A percentile compares a stretch with the other conserved stretches of the same genome.
phyloP scores from a whole-genome alignment of 441 rosid species.

The Rhodomyrtus psidioides region DNA sequence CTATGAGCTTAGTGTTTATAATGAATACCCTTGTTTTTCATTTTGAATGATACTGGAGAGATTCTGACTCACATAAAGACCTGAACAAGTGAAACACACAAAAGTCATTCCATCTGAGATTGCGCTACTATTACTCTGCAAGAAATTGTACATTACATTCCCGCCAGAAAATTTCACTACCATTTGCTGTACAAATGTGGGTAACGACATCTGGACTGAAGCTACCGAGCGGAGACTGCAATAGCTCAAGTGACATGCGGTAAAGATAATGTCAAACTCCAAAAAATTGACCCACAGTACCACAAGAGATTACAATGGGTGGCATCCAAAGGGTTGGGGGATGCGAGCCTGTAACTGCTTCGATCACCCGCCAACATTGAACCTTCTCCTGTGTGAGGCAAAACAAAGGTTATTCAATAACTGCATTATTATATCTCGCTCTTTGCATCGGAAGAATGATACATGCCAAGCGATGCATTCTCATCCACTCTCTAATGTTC shows the following conservation, averaged over 20 bases:
- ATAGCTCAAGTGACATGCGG: neutral
- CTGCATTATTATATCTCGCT: neutral
- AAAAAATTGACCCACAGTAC: neutral
- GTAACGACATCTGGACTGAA: neutral
- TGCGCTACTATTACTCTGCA: neutral
- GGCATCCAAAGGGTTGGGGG: neutral
- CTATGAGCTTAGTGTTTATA: neutral
- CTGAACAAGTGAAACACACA: neutral
- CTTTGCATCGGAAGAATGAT: neutral
- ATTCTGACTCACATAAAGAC: neutral
- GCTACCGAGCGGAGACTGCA: neutral
- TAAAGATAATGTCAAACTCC: neutral
- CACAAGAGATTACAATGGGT: neutral
- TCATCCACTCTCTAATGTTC: conserved; percentile 26
- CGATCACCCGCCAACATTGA: neutral
- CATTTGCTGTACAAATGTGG: neutral
- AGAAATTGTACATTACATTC: neutral
- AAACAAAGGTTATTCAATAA: neutral
- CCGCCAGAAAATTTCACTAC: neutral
- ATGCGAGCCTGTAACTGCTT: neutral
- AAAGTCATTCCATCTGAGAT: neutral
- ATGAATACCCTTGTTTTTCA: neutral
- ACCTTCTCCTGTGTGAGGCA: neutral
- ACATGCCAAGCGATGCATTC: neutral
- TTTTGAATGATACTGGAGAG: neutral